A percentile compares a stretch with the other conserved stretches of the same genome.
Evolutionary conservation across 2,329 filamentous ascomycete genomes (phyloP).

Genomic region (Zelopaecilomyces penicillatus): DNA sequence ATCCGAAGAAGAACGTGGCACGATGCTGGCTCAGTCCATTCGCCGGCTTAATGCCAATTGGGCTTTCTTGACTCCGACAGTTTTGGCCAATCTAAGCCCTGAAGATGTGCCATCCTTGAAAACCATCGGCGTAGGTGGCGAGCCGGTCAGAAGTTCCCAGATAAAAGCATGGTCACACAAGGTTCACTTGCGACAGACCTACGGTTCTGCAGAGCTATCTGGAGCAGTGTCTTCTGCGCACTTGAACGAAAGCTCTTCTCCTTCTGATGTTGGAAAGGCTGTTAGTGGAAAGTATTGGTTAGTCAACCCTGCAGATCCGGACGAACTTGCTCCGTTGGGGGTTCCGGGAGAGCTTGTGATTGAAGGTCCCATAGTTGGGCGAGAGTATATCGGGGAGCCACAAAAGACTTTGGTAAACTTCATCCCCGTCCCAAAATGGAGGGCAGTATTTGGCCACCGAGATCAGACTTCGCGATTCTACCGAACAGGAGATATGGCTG

Average conservation of each 20-base stretch:
- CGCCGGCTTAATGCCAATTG: neutral
- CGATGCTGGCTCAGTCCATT: conserved; percentile 1
- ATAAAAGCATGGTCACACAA: neutral
- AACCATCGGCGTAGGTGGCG: conserved; percentile 1
- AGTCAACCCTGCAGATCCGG: neutral
- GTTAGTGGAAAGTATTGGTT: conserved; percentile 1
- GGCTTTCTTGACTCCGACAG: conserved; percentile 2
- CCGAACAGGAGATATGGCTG: conserved; percentile 1
- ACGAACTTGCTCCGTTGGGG: conserved; percentile 1
- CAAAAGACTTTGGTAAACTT: neutral
- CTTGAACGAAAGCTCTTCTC: neutral
- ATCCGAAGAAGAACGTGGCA: conserved; percentile 5
- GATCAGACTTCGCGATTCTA: conserved; percentile 1
- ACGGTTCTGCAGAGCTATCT: conserved; percentile 1
- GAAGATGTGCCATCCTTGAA: conserved; percentile 3
- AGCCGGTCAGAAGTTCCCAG: neutral
- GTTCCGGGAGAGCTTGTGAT: conserved; percentile 3
- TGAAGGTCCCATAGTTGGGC: neutral
- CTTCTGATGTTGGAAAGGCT: neutral
- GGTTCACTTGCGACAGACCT: conserved; percentile 1
- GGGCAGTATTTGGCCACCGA: neutral
- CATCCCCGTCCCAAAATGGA: neutral
- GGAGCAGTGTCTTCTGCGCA: neutral
- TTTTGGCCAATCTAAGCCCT: conserved; percentile 1
- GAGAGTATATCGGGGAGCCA: conserved; percentile 4